Evolutionary conservation across 192 early-diverging fungal species (phyloP), one percentile per base, ranked within the genome.

Genomic region (Backusella australiensis): DNA sequence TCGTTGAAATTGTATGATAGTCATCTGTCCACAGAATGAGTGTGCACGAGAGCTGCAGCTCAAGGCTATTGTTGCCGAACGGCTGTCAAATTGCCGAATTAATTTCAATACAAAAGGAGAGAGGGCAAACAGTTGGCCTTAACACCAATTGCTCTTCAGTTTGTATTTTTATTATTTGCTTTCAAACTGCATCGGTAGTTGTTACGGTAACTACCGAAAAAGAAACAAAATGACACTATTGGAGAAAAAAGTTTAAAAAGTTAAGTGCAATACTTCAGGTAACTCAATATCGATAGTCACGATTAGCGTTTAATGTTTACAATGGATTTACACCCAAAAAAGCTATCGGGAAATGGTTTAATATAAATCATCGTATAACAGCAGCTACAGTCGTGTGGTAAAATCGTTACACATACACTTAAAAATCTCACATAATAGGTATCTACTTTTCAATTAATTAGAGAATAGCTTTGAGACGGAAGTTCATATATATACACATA

Each of bases 41-140:
- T 29, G 56, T 63, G 26, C 56, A 63, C 56, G 56, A 63, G 56
- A 63, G 56, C 56, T 63, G 56, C 56, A 63, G 21, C 23, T 14
- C 19, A 39, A 70, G 69, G 23, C 39, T 41, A 7, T 21, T 23
- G 68, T 35, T 56, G 39, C 72, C 46, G 72, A 56, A 53, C 72
- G 72, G 72, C 72, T 73, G 72, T 73, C 72, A 73, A 63, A 63
- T 73, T 73, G 53, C 72, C 72, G 72, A 73, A 46, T 63, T 26
- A 63, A 63, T 63, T 63, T 63, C 56, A 7, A 53, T 29, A 63
- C 56, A 63, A 63, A 63, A 63, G 56, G 56, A 63, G 56, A 63
- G 56, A 63, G 7, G 23, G 56, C 23, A 14, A 63, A 63, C 12
- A 63, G 21, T 23, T 63, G 26, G 56, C 23, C 56, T 63, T 63